These are phyloP conservation scores for Anethum foeniculum DNA, from an alignment of 140 eudicot genomes.

Conservation along the genomic window DNA sequence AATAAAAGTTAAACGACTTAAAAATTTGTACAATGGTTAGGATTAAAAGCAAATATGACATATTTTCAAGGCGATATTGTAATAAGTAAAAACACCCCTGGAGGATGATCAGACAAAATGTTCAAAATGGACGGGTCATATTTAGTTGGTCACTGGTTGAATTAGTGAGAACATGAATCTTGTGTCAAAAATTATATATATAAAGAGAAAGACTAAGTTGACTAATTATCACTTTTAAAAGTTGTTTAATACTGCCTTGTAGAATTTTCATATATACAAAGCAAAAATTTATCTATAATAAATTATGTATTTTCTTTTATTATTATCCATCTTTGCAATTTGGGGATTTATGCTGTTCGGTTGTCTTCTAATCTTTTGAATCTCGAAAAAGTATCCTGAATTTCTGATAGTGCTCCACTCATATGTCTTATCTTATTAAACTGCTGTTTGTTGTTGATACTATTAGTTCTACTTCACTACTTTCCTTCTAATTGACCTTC, in stretches of 20 bases:
- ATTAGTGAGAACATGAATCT: background rate
- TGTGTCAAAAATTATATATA: background rate
- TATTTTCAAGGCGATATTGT: background rate
- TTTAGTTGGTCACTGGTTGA: background rate
- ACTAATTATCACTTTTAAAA: background rate
- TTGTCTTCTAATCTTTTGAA: too few species aligned
- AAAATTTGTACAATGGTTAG: background rate
- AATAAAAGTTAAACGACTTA: background rate
- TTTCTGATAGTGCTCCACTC: background rate
- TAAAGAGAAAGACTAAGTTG: background rate
- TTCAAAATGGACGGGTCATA: background rate
- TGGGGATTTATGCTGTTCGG: background rate
- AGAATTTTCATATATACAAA: too few species aligned
- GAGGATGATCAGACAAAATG: background rate
- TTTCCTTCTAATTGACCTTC: background rate
- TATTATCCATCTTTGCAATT: background rate
- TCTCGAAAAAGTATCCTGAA: background rate
- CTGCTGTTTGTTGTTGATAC: background rate
- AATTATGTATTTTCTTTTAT: background rate
- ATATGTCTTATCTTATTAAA: too few species aligned
- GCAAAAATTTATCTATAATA: too few species aligned
- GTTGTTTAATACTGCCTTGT: background rate
- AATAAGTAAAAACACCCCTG: background rate
- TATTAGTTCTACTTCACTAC: background rate
- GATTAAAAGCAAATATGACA: background rate